Evolutionary conservation across 345 rosid genomes (phyloP).

Genomic region (Diplotaxis tenuifolia): DNA sequence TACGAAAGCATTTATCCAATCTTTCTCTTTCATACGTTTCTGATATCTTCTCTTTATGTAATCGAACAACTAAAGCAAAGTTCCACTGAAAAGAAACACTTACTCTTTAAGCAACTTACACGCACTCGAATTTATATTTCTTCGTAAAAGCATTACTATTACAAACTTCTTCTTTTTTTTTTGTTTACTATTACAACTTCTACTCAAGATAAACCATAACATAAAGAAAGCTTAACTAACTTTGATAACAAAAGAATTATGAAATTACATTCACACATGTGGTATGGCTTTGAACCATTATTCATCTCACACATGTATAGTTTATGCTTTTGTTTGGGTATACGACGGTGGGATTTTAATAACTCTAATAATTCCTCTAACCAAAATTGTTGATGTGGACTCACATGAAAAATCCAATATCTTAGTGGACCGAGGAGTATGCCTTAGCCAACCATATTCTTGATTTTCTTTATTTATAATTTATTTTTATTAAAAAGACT

Average conservation of each 20-base stretch:
- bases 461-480: too few species aligned
- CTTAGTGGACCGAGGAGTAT: conserved; percentile 24
- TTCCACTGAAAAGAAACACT: background rate
- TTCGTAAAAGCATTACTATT: too few species aligned
- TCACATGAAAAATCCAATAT: conserved; percentile 9
- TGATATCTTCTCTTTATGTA: background rate
- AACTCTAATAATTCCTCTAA: background rate
- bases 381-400: background rate
- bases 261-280: background rate
- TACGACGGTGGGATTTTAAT: conserved; percentile 13
- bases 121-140: conserved; percentile 9
- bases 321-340: background rate
- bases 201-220: too few species aligned
- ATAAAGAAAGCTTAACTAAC: background rate
- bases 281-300: background rate
- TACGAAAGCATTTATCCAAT: background rate
- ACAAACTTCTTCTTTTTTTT: too few species aligned
- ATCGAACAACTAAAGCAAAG: background rate
- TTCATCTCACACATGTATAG: background rate
- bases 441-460: conserved; percentile 17
- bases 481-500: background rate
- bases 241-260: background rate
- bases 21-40: background rate
- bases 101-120: conserved; percentile 30
- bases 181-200: too few species aligned